A percentile compares a stretch with the other conserved stretches of the same genome.
Conservation (phyloP, 1,139 yeast genomes). For the Pichia sp. region DNA sequence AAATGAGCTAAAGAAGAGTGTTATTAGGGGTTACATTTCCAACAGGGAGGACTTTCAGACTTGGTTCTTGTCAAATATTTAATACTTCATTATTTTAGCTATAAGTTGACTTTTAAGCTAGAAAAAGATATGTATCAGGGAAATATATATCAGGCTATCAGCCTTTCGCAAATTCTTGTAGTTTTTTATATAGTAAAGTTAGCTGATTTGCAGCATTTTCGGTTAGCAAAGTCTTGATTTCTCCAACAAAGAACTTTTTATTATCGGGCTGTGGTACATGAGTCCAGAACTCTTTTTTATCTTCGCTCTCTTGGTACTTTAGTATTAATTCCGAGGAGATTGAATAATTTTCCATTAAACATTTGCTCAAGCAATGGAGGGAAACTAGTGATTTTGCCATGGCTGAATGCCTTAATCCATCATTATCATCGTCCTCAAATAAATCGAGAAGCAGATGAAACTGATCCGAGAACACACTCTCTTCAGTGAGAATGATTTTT, state of each 20-base stretch:
- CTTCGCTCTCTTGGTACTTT: conserved; percentile 19
- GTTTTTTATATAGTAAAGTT: conserved; percentile 11
- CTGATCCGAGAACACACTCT: conserved; percentile 33
- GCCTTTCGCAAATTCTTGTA: conserved; percentile 7
- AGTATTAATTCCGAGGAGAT: conserved; percentile 28
- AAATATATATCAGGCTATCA: neutral
- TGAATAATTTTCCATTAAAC: conserved; percentile 28
- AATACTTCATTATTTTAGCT: neutral
- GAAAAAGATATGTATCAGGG: neutral
- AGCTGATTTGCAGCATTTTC: conserved; percentile 5
- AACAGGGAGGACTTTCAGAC: conserved; percentile 25
- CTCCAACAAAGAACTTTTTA: conserved; percentile 10
- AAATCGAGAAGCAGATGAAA: conserved; percentile 19
- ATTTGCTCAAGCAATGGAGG: conserved; percentile 26
- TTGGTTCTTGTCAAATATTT: conserved; percentile 23
- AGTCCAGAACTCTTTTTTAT: conserved; percentile 12
- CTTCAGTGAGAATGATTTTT: conserved; percentile 31
- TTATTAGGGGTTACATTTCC: conserved; percentile 25
- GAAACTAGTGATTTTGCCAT: conserved; percentile 28
- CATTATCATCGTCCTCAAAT: conserved; percentile 22
- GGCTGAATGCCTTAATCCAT: conserved; percentile 20
- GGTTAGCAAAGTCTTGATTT: conserved; percentile 12
- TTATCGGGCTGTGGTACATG: neutral
- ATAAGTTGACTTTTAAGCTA: neutral
- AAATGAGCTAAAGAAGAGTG: conserved; percentile 60